These are phyloP conservation scores for Sutorius eximius DNA, from an alignment of 1,284 basidiomycete species.

Conservation along the genomic window DNA sequence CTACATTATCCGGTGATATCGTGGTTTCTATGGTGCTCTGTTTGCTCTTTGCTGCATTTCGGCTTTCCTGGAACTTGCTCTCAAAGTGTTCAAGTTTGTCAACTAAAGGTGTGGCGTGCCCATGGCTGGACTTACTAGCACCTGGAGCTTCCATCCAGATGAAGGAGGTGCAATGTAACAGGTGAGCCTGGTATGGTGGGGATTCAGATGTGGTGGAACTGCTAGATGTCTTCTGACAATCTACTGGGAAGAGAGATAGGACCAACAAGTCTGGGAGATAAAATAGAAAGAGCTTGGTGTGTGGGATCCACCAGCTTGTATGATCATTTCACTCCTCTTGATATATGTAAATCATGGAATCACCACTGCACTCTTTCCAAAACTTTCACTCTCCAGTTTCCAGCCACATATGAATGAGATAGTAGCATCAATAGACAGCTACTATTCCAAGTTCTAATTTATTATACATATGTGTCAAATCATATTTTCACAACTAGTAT, in stretches of 20 bases:
- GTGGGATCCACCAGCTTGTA: slow-evolving; percentile 73
- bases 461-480: too few species aligned
- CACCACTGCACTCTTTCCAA: too few species aligned
- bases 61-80: slow-evolving; percentile 89
- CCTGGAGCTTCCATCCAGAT: slow-evolving; percentile 45
- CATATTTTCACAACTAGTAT: too few species aligned
- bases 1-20: slow-evolving; percentile 97
- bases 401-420: too few species aligned
- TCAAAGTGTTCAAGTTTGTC: slow-evolving; percentile 94
- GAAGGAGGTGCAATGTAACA: slow-evolving; percentile 51
- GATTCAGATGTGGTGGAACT: slow-evolving; percentile 75
- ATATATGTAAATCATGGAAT: too few species aligned
- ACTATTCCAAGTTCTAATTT: too few species aligned
- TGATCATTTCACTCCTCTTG: too few species aligned
- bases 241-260: slow-evolving; percentile 97
- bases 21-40: slow-evolving; percentile 94
- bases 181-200: slow-evolving; percentile 89
- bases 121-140: slow-evolving; percentile 81
- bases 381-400: too few species aligned
- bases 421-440: too few species aligned
- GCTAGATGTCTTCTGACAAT: slow-evolving; percentile 82
- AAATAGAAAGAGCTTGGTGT: slow-evolving; percentile 84
- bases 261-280: slow-evolving; percentile 77
- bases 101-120: slow-evolving; percentile 94
- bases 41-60: slow-evolving; percentile 86